These are phyloP conservation scores for Apiospora kogelbergensis DNA, from an alignment of 2,329 filamentous ascomycete species.

Conservation along the genomic window DNA sequence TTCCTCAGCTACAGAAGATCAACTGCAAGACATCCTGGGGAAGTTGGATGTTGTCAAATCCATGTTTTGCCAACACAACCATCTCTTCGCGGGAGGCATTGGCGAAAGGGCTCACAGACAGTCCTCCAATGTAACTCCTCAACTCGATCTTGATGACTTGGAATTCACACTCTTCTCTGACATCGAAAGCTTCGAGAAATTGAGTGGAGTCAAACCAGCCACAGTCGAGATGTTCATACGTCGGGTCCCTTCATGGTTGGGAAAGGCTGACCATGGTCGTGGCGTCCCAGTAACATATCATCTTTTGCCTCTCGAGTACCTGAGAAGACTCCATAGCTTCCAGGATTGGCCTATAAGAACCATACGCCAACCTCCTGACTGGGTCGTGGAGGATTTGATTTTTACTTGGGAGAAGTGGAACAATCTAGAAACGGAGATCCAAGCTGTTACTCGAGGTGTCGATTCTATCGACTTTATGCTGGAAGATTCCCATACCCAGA, in stretches of 20 bases:
- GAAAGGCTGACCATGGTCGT: neutral
- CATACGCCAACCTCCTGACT: neutral
- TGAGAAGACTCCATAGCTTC: neutral
- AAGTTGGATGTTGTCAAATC: neutral
- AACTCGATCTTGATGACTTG: neutral
- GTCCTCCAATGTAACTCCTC: neutral
- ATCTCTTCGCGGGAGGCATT: neutral
- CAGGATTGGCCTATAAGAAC: neutral
- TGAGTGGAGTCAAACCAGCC: neutral
- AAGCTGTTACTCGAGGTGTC: neutral
- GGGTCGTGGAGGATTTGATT: neutral
- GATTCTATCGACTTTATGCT: neutral
- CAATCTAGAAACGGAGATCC: neutral
- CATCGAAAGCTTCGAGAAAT: neutral
- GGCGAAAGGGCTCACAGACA: no score
- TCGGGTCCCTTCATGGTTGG: neutral
- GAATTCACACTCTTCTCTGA: neutral
- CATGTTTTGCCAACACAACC: neutral
- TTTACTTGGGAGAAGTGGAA: neutral
- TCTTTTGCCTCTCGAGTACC: neutral
- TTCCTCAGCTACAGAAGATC: neutral
- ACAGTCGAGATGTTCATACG: neutral
- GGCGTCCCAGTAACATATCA: neutral
- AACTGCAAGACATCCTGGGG: neutral
- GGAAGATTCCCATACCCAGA: neutral